Evolutionary conservation across 73 alveolate species (phyloP).

Genomic region (Halteria grandinella): DNA sequence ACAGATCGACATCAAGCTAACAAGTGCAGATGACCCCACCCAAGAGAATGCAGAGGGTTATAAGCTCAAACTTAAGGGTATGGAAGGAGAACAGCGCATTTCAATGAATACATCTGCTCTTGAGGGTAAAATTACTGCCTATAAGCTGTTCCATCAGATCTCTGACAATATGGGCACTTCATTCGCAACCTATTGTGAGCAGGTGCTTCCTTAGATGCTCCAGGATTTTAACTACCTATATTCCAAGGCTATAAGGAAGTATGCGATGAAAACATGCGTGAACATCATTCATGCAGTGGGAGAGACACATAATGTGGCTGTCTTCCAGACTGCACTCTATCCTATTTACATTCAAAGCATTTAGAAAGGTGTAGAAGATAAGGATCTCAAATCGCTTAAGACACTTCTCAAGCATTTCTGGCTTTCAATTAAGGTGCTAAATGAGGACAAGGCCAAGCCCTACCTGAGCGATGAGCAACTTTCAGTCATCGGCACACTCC

Average conservation of each 20-base stretch:
- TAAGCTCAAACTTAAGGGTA: conserved; percentile 50
- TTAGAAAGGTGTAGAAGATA: neutral
- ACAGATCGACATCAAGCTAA: conserved; percentile 47
- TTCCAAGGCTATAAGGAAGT: conserved; percentile 47
- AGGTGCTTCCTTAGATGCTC: conserved; percentile 6
- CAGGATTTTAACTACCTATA: conserved; percentile 34
- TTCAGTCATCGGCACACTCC: neutral
- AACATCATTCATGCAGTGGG: conserved; percentile 38
- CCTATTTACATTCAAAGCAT: conserved; percentile 1
- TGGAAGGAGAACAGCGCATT: conserved; percentile 37
- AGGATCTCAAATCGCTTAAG: conserved; percentile 37
- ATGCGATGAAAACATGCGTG: conserved; percentile 30
- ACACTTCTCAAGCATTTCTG: conserved; percentile 38
- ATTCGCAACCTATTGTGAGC: conserved; percentile 30
- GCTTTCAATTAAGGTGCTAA: neutral
- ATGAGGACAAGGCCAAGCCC: conserved; percentile 1
- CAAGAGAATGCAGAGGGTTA: conserved; percentile 2
- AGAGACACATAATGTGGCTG: conserved; percentile 1
- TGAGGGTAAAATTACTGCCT: conserved; percentile 56
- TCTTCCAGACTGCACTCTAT: conserved; percentile 18
- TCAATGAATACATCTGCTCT: conserved; percentile 65
- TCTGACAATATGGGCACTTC: conserved; percentile 52
- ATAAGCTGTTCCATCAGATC: conserved; percentile 10
- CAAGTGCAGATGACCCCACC: conserved; percentile 27
- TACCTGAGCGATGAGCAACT: neutral